phyloP scores from a whole-genome alignment of 176 grass and related monocot species.

The Eremochloa ophiuroides region DNA sequence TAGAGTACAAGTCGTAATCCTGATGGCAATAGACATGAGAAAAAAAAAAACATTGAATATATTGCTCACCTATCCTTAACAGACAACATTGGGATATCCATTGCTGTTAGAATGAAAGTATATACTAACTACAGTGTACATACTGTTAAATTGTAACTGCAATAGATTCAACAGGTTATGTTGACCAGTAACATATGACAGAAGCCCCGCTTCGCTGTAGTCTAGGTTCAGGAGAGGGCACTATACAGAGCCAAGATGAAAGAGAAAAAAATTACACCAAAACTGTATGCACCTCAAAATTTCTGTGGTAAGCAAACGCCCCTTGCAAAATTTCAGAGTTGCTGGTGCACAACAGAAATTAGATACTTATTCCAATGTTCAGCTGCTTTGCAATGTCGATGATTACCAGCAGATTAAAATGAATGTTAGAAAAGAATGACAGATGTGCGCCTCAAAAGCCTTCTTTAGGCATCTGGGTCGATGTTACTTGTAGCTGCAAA shows the following conservation, averaged over 20 bases:
- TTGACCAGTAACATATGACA: background rate
- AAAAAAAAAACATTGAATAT: background rate
- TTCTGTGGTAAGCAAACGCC: background rate
- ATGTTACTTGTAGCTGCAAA: conserved; percentile 42
- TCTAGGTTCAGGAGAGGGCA: background rate
- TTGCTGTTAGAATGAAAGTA: background rate
- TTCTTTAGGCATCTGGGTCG: conserved; percentile 24
- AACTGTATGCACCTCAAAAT: conserved; percentile 17
- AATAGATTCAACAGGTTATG: background rate
- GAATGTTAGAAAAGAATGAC: conserved; percentile 37
- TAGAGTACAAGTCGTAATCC: background rate
- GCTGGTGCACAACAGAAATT: conserved; percentile 11
- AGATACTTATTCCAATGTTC: background rate
- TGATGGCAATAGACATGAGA: background rate
- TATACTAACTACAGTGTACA: background rate
- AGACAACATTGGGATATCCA: background rate
- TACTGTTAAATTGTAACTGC: background rate
- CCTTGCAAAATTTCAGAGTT: background rate
- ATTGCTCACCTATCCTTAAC: background rate
- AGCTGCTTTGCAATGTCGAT: background rate
- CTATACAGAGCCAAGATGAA: conserved; percentile 21
- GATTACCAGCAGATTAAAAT: conserved; percentile 10
- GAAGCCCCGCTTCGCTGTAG: background rate
- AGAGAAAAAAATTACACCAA: background rate
- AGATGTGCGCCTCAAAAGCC: conserved; percentile 23